A percentile compares a stretch with the other conserved stretches of the same genome.
These are phyloP conservation scores for Dendrocalamus latiflorus DNA, from an alignment of 202 grass and related monocot genomes.

Conservation along the genomic window DNA sequence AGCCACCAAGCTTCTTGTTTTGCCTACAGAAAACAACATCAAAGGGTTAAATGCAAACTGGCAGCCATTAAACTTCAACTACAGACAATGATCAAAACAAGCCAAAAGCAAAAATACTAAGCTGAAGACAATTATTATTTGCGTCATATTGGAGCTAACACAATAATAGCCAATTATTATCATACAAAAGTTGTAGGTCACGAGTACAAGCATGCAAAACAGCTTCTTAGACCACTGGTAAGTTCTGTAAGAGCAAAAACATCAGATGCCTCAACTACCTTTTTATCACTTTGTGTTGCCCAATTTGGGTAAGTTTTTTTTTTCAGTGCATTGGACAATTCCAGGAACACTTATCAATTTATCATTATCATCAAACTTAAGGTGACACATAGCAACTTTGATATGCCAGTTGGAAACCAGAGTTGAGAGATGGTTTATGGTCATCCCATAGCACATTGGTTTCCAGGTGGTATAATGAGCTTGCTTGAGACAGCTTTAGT, in stretches of 20 bases:
- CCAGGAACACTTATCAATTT: no score
- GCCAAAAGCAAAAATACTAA: neutral
- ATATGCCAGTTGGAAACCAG: neutral
- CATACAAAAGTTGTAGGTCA: neutral
- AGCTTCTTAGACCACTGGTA: neutral
- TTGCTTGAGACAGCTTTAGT: neutral
- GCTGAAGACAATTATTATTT: conserved; percentile 8
- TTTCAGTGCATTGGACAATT: no score
- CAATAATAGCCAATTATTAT: neutral
- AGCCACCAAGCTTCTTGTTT: no score
- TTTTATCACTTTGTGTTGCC: no score
- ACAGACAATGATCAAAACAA: neutral
- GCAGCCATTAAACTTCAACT: neutral
- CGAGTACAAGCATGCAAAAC: neutral
- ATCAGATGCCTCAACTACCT: no score
- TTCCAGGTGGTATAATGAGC: neutral
- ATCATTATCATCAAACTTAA: no score
- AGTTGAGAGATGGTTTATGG: neutral
- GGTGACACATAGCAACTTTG: no score
- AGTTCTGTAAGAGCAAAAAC: no score
- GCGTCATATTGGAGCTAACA: neutral
- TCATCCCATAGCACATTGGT: neutral
- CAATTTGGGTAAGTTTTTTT: no score
- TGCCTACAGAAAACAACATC: conserved; percentile 43
- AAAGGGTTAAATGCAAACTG: neutral